Base-by-base conservation (phyloP, 345 rosid species). In the Hibiscus tridactylites region DNA sequence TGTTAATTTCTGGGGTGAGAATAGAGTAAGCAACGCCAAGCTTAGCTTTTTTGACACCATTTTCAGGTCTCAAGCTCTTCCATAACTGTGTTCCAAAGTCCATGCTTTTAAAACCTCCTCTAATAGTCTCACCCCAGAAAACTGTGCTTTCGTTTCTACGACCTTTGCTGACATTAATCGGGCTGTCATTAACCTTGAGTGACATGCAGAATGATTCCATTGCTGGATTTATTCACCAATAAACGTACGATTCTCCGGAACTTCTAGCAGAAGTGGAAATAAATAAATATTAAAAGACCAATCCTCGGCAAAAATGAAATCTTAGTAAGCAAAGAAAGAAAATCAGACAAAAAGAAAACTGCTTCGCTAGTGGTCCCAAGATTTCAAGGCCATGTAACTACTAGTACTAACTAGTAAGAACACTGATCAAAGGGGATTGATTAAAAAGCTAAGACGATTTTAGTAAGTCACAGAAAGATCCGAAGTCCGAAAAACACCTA, bases 201-300 rank as follows among this genome's bases (percentile, higher is more conserved):
- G 83, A 68, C 62, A 76, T 68, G 76, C 78, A 82, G 71, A 56
- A 81, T 69, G 82, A 81, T 74, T 87, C 91, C 95, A 91, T 89
- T 17, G 69, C 74, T 75, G 31, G 60, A 44, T 26, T 24, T 19
- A 63, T 59, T 58, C 13, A 66, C 11, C 31, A 54, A 69, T 1
- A 17, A 70, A 16, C 39, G 3, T 46, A 71, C 15, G 65, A 56
- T 70, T 65, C 64, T 52, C 21, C 1, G 3, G 47, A 24, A 66
- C 29, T 28, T 39, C 56, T 9, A 71, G 9, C 65, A 57, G 35
- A 9, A 17, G 28, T 42, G 7, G 35, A 61, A 15, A 29, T 50
- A 68, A 50, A 29, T 46, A 17, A 12, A 50, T 50, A 50, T 50
- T 15, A 61, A 16, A n/a, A 24, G 53, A 61, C 16, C 2, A 37